Evolutionary conservation across 2,329 filamentous ascomycete species (phyloP).

Genomic region (Claviceps spartinae): DNA sequence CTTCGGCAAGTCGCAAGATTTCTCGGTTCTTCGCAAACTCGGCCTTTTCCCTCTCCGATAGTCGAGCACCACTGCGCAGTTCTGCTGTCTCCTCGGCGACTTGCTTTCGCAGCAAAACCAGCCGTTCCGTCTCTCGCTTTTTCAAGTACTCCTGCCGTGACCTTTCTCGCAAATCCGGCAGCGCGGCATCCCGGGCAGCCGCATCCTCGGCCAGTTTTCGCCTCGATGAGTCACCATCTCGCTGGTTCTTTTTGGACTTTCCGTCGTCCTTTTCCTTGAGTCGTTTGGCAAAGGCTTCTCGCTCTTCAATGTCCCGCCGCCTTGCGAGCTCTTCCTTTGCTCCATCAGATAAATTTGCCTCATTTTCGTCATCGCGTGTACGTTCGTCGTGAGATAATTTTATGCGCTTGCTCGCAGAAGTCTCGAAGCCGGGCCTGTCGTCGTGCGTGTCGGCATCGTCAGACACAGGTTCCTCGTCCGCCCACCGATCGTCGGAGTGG

Average conservation of each 20-base stretch:
- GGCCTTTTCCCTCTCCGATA: constrained; percentile 68
- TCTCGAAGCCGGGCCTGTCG: constrained; percentile 46
- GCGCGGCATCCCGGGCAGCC: constrained; percentile 52
- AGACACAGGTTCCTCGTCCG: constrained; percentile 52
- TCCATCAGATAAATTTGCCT: constrained; percentile 38
- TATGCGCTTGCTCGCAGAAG: constrained; percentile 57
- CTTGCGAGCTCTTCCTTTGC: constrained; percentile 43
- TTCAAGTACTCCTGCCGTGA: constrained; percentile 88
- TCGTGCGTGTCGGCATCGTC: constrained; percentile 29
- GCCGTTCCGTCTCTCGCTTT: constrained; percentile 75
- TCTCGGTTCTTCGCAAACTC: constrained; percentile 86
- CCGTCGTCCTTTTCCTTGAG: constrained; percentile 58
- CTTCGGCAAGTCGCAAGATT: constrained; percentile 67
- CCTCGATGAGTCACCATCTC: constrained; percentile 42
- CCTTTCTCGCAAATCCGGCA: constrained; percentile 67
- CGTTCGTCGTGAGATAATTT: constrained; percentile 47
- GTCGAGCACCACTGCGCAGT: constrained; percentile 55
- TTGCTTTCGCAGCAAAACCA: constrained; percentile 78
- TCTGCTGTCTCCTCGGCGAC: constrained; percentile 82
- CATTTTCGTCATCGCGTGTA: constrained; percentile 21
- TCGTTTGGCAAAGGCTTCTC: constrained; percentile 67
- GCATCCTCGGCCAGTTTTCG: constrained; percentile 39
- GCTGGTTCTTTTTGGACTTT: constrained; percentile 54
- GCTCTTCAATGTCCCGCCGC: constrained; percentile 56
- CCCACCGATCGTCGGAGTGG: constrained; percentile 69